Evolutionary conservation across 371 early-diverging fungal genomes (phyloP), one percentile per base, ranked within the genome.

Genomic region (Mortierella sp.): DNA sequence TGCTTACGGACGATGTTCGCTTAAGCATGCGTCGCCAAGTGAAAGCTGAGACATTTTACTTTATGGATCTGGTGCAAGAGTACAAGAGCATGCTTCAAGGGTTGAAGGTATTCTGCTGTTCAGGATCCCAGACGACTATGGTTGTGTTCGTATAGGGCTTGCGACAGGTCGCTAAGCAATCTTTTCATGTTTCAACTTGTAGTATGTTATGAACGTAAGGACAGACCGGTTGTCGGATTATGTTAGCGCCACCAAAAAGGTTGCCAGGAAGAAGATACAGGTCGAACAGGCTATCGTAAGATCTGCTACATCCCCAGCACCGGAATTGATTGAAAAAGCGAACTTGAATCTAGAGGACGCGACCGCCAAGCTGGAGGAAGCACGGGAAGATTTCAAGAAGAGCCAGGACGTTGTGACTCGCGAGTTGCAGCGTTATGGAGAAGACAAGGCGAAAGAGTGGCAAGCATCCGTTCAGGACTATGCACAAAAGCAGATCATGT

Each of bases 11-110:
- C 54, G 86, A 87, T 50, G 63, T 87, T 16, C 82, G 86, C 18
- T 81, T 85, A 50, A 71, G 84, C 18, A 79, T 81, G 43, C 83
- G 81, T 16, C 81, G 88, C n/a, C 85, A 85, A 79, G 80, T 74
- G 14, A 86, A 84, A 54, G 80, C 82, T 42, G 86, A 86, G 61
- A 84, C 69, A 16, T 84, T 85, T 76, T 78, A 82, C 14, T 82
- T 85, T 64, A 84, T 84, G 58, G 88, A 88, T 68, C 83, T 88
- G 31, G 80, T 88, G 70, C 78, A 82, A 39, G 88, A 86, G 60
- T 86, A 86, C 49, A 85, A 82, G 61, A 78, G 84, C 31, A 82
- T 84, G 26, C 80, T 84, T 60, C 87, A 88, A 61, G 82, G 83
- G 14, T 63, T 83, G 58, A 82, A 87, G 83, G 80, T 82, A 71